Base-by-base conservation (phyloP, 306 rosid species). In the Trifolium subterraneum region DNA sequence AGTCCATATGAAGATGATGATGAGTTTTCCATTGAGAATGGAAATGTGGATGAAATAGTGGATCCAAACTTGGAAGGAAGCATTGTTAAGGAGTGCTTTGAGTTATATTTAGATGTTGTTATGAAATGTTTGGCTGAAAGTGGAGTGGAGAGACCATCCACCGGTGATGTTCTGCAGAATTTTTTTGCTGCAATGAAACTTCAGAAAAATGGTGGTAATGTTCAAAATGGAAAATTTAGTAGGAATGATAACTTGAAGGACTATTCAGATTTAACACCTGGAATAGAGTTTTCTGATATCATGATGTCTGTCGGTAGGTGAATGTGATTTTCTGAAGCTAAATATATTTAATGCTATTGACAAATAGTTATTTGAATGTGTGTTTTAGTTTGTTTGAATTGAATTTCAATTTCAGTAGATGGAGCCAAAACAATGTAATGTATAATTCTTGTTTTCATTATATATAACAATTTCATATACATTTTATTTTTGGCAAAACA, bases 51-150 rank as follows among this genome's bases (percentile, higher is more conserved):
- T 25, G 76, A 85, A n/a, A 50, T 87, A 15, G 39, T 87, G 4
- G 91, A 89, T 5, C 84, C 86, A 1, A 13, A 16, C 5, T 3
- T 89, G 11, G 76, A 38, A 52, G 85, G 80, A 2, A 48, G 35
- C 64, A 83, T 85, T n/a, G 64, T 18, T 3, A 18, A 52, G 18
- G 67, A 82, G 3, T 89, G 84, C 38, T 47, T 89, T 5, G 82
- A 81, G 27, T 35, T 81, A 29, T 89, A 70, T 3, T 14, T 78
- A 4, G 82, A 71, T 48, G 74, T 87, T 42, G 81, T 82, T 4
- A 78, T 67, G 78, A 85, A 81, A 66, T 87, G 93, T 79, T 20
- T 87, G 58, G 70, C 71, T 8, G 89, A 87, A 8, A 71, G 75
- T 7, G 89, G 89, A 3, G 44, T 42, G 22, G 82, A 84, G 7